These are phyloP conservation scores for Naganishia randhawae DNA, from an alignment of 768 basidiomycete species.

Conservation along the genomic window DNA sequence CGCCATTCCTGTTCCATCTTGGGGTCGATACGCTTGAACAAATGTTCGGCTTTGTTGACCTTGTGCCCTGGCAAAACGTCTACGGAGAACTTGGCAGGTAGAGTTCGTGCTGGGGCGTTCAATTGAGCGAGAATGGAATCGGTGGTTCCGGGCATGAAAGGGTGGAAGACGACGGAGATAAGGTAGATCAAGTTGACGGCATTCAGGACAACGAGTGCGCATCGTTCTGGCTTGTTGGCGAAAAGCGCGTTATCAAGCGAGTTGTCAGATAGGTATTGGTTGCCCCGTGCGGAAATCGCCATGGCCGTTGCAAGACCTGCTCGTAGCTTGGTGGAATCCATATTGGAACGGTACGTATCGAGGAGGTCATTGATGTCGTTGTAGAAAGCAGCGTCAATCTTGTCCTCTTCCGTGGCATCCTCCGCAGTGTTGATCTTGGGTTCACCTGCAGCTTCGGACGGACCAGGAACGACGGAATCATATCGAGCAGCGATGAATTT, in stretches of 20 bases:
- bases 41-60: constrained; percentile 77
- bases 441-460: constrained; percentile 68
- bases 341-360: constrained; percentile 72
- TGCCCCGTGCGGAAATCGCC: constrained; percentile 81
- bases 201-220: constrained; percentile 82
- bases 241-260: constrained; percentile 86
- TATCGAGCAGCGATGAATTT: constrained; percentile 90
- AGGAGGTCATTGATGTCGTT: constrained; percentile 72
- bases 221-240: constrained; percentile 72
- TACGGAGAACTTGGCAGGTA: constrained; percentile 66
- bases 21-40: constrained; percentile 93
- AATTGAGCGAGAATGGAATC: constrained; percentile 76
- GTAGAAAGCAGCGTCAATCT: constrained; percentile 64
- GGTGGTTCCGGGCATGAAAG: constrained; percentile 93
- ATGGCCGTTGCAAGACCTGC: constrained; percentile 82
- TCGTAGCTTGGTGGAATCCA: constrained; percentile 89
- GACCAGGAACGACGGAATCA: constrained; percentile 72
- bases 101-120: constrained; percentile 77
- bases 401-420: constrained; percentile 15
- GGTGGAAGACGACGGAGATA: constrained; percentile 77
- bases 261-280: constrained; percentile 88
- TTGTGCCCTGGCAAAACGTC: constrained; percentile 84
- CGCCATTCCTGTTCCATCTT: constrained; percentile 80
- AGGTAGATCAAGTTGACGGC: constrained; percentile 90
- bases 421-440: constrained; percentile 52